Percentiles rank a stretch among this genome's conserved stretches.
Conservation (phyloP, 768 basidiomycete species). For the Albatrellus ellisii region DNA sequence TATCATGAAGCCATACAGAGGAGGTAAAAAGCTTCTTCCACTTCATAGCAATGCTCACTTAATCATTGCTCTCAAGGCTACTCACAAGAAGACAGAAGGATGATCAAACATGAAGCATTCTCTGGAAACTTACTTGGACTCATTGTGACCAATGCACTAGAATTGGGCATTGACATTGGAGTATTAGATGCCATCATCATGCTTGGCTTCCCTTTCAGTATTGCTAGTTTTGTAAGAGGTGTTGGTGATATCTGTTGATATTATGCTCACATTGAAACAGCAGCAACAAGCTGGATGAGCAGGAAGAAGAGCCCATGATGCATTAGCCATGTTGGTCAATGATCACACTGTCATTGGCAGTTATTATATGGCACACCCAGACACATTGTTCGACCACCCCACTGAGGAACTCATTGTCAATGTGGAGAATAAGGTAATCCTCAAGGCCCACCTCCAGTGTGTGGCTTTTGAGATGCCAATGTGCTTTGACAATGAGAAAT, state of each 20-base stretch:
- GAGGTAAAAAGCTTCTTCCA: constrained; percentile 49
- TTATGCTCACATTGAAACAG: too few species aligned
- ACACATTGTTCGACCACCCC: constrained; percentile 52
- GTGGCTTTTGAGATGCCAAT: constrained; percentile 82
- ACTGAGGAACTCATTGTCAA: constrained; percentile 58
- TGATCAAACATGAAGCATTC: constrained; percentile 80
- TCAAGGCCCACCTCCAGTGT: constrained; percentile 83
- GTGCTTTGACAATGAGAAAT: constrained; percentile 44
- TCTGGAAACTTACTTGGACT: constrained; percentile 74
- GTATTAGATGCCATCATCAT: constrained; percentile 82
- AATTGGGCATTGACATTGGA: constrained; percentile 87
- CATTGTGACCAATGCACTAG: constrained; percentile 81
- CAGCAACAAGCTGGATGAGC: constrained; percentile 85
- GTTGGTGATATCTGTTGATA: too few species aligned
- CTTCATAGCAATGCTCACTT: neutral
- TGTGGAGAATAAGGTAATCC: constrained; percentile 55
- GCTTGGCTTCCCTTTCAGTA: constrained; percentile 68
- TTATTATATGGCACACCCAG: constrained; percentile 57
- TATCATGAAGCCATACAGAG: constrained; percentile 71
- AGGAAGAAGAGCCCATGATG: constrained; percentile 69
- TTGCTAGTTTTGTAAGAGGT: constrained; percentile 77
- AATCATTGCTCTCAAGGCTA: neutral
- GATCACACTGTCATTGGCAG: constrained; percentile 60
- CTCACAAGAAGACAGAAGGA: constrained; percentile 52
- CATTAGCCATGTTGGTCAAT: constrained; percentile 61